phyloP scores from a whole-genome alignment of 805 yeast species.

The Wickerhamiella sorbophila region DNA sequence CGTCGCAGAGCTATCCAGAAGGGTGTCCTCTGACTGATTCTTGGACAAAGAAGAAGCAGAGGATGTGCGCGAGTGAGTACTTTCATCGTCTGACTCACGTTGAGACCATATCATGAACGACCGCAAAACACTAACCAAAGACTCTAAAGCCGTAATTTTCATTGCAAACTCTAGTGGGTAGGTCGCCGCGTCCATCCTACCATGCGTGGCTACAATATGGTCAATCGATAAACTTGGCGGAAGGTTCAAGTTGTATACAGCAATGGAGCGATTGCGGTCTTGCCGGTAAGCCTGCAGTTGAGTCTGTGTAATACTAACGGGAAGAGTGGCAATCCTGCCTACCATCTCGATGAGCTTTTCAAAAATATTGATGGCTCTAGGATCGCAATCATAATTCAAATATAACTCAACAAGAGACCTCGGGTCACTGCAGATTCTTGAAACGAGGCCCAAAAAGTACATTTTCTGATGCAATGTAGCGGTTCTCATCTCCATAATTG shows the following conservation, averaged over 20 bases:
- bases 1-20: not conserved
- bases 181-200: slow-evolving; percentile 11
- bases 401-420: slow-evolving; percentile 83
- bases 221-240: slow-evolving; percentile 66
- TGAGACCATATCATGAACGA: slow-evolving; percentile 83
- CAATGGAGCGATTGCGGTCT: slow-evolving; percentile 39
- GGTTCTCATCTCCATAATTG: slow-evolving; percentile 81
- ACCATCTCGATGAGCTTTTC: slow-evolving; percentile 70
- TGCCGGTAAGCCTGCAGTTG: slow-evolving; percentile 49
- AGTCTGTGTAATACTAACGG: slow-evolving; percentile 55
- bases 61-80: not conserved
- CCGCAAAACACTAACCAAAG: slow-evolving; percentile 67
- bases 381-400: slow-evolving; percentile 89
- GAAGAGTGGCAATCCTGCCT: slow-evolving; percentile 52
- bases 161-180: slow-evolving; percentile 68
- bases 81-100: slow-evolving; percentile 24
- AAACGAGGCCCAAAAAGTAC: slow-evolving; percentile 67
- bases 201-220: slow-evolving; percentile 34
- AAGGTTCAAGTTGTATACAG: slow-evolving; percentile 59
- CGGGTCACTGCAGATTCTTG: slow-evolving; percentile 75
- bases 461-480: slow-evolving; percentile 88
- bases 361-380: slow-evolving; percentile 57
- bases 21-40: slow-evolving; percentile 2
- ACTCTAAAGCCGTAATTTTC: slow-evolving; percentile 65
- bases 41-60: not conserved